Evolutionary conservation across 768 basidiomycete species (phyloP), one percentile per base, ranked within the genome.

Genomic region (Boletus tylopilopsis): DNA sequence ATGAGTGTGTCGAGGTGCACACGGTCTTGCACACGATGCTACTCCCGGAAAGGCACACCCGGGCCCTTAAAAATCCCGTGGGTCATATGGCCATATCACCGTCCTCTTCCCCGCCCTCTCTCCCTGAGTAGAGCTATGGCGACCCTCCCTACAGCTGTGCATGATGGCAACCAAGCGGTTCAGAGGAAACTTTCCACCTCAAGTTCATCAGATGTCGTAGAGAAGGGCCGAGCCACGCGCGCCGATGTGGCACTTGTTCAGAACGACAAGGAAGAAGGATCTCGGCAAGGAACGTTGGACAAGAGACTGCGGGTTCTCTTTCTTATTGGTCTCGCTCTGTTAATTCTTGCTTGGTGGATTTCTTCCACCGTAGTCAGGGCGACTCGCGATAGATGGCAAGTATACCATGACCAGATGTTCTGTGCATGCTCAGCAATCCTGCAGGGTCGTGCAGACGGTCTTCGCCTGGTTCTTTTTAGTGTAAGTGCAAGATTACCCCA

Each of bases 291-390:
- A 10, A 32, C 35, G 6, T 44, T 50, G n/a, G 34, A 58, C 30
- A 58, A 49, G 50, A 67, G 48, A 48, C 56, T 67, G 46, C 71
- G 76, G 12, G 73, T 75, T n/a, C 69, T 70, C 57, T 62, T 82
- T 40, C 70, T 90, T 30, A 67, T 65, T 40, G 79, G 58, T 15
- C 54, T 84, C 1, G 85, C 83, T 10, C 59, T 73, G 12, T 63
- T 84, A 42, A 88, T 93, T 55, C 71, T 91, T 36, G 90, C 79
- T 35, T 93, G 90, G 90, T 93, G 90, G 90, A 82, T 93, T 30
- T 85, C 84, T 51, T 70, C 90, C 9, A 90, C 80, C 0, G 64
- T 90, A 12, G 68, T 92, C 42, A 58, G 72, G 46, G 81, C 75
- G 6, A 91, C 90, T 4, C 80, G 90, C 44, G 83, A 80, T 66